Percentiles rank a stretch among this genome's conserved stretches.
Evolutionary conservation across 768 basidiomycete species (phyloP).

Genomic region (Kondoa malvinella): DNA sequence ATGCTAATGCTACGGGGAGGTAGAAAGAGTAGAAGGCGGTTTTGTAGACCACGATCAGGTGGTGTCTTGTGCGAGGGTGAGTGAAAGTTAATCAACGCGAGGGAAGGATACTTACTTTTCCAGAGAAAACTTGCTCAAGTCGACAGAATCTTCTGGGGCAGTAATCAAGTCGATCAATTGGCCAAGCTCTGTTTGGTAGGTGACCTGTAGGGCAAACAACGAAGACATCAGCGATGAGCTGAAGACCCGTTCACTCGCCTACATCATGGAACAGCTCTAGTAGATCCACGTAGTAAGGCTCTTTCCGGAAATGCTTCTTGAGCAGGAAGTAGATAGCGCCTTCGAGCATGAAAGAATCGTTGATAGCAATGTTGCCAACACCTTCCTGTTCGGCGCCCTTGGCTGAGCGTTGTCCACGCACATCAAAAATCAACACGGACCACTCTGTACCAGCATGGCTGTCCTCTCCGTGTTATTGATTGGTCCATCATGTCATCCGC

Average conservation of each 20-base stretch:
- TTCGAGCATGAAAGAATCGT: constrained; percentile 93
- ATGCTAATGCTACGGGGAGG: constrained; percentile 86
- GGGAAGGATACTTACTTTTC: constrained; percentile 42
- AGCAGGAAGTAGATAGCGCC: constrained; percentile 79
- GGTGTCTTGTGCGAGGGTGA: constrained; percentile 43
- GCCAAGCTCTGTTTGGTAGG: constrained; percentile 87
- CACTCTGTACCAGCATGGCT: constrained; percentile 82
- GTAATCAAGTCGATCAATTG: constrained; percentile 92
- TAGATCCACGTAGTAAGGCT: constrained; percentile 70
- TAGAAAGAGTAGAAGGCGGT: constrained; percentile 98
- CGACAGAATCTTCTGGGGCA: constrained; percentile 74
- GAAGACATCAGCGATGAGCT: neutral
- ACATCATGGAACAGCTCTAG: constrained; percentile 83
- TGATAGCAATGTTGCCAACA: constrained; percentile 75
- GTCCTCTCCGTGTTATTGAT: constrained; percentile 78
- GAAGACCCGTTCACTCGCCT: constrained; percentile 24
- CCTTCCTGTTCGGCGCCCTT: constrained; percentile 24
- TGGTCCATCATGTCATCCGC: constrained; percentile 96
- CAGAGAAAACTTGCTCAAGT: constrained; percentile 72
- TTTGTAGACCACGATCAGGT: constrained; percentile 88
- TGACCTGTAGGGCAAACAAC: constrained; percentile 33
- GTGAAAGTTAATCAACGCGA: neutral
- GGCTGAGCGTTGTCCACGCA: neutral
- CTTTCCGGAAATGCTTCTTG: constrained; percentile 63
- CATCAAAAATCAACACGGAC: constrained; percentile 26